Percentiles rank a stretch among this genome's conserved stretches.
These are phyloP conservation scores for Cyberlindnera saturnus DNA, from an alignment of 805 yeast species.

Conservation along the genomic window DNA sequence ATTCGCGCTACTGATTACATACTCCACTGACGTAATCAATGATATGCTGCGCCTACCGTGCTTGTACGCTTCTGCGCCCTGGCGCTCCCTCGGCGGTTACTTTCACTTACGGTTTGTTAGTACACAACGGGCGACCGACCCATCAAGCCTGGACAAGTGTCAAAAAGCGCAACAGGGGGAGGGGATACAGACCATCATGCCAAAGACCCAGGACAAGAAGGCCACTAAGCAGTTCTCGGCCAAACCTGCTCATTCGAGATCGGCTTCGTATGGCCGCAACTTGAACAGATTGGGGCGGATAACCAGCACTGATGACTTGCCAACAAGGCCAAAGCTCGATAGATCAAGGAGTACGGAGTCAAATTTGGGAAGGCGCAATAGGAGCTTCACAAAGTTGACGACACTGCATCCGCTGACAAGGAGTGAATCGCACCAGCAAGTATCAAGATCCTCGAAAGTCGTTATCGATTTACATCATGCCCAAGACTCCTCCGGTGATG, in stretches of 20 bases:
- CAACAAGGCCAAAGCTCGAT: slow-evolving; percentile 6
- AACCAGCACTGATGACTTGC: slow-evolving; percentile 17
- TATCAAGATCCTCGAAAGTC: slow-evolving; percentile 10
- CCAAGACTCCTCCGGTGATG: slow-evolving; percentile 10
- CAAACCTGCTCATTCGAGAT: slow-evolving; percentile 15
- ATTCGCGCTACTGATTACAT: too few relatives aligned
- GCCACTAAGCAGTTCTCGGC: slow-evolving; percentile 15
- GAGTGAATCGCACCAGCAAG: slow-evolving; percentile 16
- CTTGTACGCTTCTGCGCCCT: too few relatives aligned
- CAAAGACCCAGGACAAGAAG: slow-evolving; percentile 5
- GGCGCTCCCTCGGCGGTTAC: too few relatives aligned
- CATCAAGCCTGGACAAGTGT: neutral
- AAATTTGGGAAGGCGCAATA: slow-evolving; percentile 9
- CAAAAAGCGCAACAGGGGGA: neutral
- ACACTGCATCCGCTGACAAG: slow-evolving; percentile 19
- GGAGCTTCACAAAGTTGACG: slow-evolving; percentile 19
- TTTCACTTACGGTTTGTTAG: too few relatives aligned
- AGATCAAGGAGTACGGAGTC: slow-evolving; percentile 23
- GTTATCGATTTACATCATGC: slow-evolving; percentile 13
- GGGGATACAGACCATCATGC: neutral
- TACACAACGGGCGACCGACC: too few relatives aligned
- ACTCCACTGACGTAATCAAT: too few relatives aligned
- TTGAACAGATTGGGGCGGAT: slow-evolving; percentile 19
- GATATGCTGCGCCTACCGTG: too few relatives aligned
- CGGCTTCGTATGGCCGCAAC: slow-evolving; percentile 23